A percentile compares a stretch with the other conserved stretches of the same genome.
Evolutionary conservation across 352 stramenopile species (phyloP).

Genomic region (Phytopythium cucurbitacearum): DNA sequence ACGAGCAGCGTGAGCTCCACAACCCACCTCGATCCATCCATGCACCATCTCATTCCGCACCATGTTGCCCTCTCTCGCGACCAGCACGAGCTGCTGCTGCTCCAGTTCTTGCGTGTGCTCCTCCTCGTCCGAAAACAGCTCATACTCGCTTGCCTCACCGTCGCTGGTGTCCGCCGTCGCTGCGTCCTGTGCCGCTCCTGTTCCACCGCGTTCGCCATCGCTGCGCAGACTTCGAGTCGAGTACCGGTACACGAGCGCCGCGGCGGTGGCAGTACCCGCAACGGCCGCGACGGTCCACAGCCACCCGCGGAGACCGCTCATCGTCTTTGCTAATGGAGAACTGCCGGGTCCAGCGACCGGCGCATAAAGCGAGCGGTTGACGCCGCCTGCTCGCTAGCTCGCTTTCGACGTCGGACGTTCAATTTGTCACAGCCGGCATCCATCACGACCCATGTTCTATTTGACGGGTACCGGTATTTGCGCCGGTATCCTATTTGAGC

Average conservation of each 20-base stretch:
- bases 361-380: too few species aligned
- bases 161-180: slow-evolving; percentile 23
- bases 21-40: too few species aligned
- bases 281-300: slow-evolving; percentile 65
- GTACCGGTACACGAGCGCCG: slow-evolving; percentile 56
- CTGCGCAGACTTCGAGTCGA: slow-evolving; percentile 35
- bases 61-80: slow-evolving; percentile 44
- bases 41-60: slow-evolving; percentile 11
- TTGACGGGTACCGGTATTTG: too few species aligned
- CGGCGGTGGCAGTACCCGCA: slow-evolving; percentile 59
- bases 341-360: too few species aligned
- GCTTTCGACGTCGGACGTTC: too few species aligned
- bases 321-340: background rate
- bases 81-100: slow-evolving; percentile 35
- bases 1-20: slow-evolving; percentile 50
- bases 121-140: slow-evolving; percentile 3
- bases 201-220: slow-evolving; percentile 11
- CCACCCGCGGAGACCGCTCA: slow-evolving; percentile 41
- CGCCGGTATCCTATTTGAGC: too few species aligned
- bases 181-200: slow-evolving; percentile 6
- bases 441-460: too few species aligned
- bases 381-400: too few species aligned
- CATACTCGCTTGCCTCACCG: slow-evolving; percentile 20
- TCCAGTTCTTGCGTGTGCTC: slow-evolving; percentile 14
- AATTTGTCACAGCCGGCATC: too few species aligned